Base-by-base conservation (phyloP, 768 basidiomycete genomes). In the Termitomyces eurrhizus region DNA sequence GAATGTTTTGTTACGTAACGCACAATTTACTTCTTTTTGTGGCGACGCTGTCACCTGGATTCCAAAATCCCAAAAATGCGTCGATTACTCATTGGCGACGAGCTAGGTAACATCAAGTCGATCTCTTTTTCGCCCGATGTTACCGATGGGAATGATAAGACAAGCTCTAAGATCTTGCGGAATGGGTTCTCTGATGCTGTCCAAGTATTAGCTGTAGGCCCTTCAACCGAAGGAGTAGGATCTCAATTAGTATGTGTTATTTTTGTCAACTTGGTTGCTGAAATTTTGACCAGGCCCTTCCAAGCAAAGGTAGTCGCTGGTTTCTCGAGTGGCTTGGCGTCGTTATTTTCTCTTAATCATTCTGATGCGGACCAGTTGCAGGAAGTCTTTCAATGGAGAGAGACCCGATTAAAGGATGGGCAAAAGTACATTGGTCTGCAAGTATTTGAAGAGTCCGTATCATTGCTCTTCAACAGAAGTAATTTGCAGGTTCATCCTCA, bases 51-150 rank as follows among this genome's bases (percentile, higher is more conserved):
- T 41, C 37, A 16, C 18, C 16, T 13, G 16, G n/a, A 44, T 24
- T 55, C 33, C 35, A 55, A 51, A 60, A 3, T 29, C 4, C 4
- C 4, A 29, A 4, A 21, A 55, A 91, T 90, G 88, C 75, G 83
- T 69, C 82, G 81, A 60, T 92, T 92, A 73, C 74, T 91, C 54
- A 72, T 84, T 49, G 92, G 90, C 64, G 92, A 93, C 74, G 88
- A 91, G 64, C 83, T 90, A 36, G 92, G 92, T 21, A 83, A 82
- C 59, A 81, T 93, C 60, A 92, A 92, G 73, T 72, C 83, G 8
- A 67, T 90, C 58, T 73, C 66, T 11, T 88, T 81, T 65, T 57
- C 70, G 4, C 65, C 73, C 18, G 67, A 70, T 12, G 49, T 64
- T 12, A 62, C 71, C 16, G 55, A 65, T 8, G 70, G 74, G n/a